phyloP scores from a whole-genome alignment of 768 basidiomycete genomes.

The Psilocybe subaeruginosa region DNA sequence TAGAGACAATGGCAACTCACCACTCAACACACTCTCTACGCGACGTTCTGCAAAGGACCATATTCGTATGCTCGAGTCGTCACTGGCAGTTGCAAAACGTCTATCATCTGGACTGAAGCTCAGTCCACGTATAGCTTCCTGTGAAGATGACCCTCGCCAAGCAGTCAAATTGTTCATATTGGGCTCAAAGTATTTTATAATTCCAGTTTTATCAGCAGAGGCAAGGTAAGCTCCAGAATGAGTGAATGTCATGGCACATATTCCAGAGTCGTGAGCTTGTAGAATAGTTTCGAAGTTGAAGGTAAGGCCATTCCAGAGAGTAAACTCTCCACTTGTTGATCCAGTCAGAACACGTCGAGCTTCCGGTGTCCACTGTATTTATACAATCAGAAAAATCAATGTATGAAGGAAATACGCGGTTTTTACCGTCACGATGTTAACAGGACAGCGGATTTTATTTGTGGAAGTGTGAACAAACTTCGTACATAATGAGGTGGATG shows the following conservation, averaged over 20 bases:
- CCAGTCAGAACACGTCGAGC: constrained; percentile 92
- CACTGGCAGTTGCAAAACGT: constrained; percentile 92
- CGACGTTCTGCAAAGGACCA: constrained; percentile 94
- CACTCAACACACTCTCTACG: constrained; percentile 87
- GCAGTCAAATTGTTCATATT: constrained; percentile 99
- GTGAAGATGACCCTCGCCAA: constrained; percentile 82
- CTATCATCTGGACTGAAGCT: constrained; percentile 92
- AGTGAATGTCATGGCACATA: constrained; percentile 88
- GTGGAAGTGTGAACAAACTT: constrained; percentile 98
- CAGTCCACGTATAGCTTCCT: constrained; percentile 92
- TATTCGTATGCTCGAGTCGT: constrained; percentile 92
- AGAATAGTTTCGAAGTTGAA: constrained; percentile 99
- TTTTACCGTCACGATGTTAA: constrained; percentile 90
- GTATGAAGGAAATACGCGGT: no score
- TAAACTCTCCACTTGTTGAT: constrained; percentile 96
- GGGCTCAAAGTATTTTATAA: constrained; percentile 98
- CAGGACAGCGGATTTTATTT: constrained; percentile 97
- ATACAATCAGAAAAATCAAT: not conserved
- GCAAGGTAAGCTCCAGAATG: constrained; percentile 94
- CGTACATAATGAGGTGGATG: constrained; percentile 92
- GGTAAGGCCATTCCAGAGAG: constrained; percentile 97
- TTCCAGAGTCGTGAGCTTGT: constrained; percentile 96
- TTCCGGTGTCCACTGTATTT: constrained; percentile 94
- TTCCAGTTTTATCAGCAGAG: constrained; percentile 89
- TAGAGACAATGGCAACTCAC: constrained; percentile 38